A percentile compares a stretch with the other conserved stretches of the same genome.
phyloP scores from a whole-genome alignment of 371 early-diverging fungal species.

The Lichtheimia ornata region DNA sequence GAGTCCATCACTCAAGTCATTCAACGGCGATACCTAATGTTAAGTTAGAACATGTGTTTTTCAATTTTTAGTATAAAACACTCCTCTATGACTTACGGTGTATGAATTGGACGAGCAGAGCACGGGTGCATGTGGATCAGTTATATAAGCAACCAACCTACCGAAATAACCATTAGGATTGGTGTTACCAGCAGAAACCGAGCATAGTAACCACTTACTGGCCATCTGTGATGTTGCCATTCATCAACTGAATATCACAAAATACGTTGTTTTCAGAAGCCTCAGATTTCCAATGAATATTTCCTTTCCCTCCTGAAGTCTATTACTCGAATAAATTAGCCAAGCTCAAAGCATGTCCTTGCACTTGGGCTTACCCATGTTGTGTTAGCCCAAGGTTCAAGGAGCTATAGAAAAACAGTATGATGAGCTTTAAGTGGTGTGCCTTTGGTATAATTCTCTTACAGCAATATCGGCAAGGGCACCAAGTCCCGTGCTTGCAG shows the following conservation, averaged over 20 bases:
- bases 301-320: background rate
- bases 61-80: background rate
- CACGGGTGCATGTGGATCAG: constrained; percentile 4
- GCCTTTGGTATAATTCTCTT: background rate
- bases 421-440: background rate
- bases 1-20: constrained; percentile 6
- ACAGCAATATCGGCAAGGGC: background rate
- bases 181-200: no score
- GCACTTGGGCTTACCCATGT: background rate
- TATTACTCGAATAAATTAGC: no score
- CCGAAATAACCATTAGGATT: background rate
- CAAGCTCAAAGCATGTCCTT: no score
- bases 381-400: constrained; percentile 2
- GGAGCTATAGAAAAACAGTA: background rate
- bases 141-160: constrained; percentile 3
- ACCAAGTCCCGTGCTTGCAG: background rate
- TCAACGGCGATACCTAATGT: constrained; percentile 6
- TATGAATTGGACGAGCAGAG: background rate
- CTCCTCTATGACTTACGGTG: background rate
- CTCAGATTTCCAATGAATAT: constrained; percentile 1
- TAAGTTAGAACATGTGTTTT: background rate
- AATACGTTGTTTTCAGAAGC: background rate
- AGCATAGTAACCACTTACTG: constrained; percentile 1
- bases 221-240: background rate
- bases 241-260: constrained; percentile 9